Percentiles rank a stretch among this genome's conserved stretches.
Evolutionary conservation across 2,329 filamentous ascomycete genomes (phyloP).

Genomic region (Mycocentrospora acerina): DNA sequence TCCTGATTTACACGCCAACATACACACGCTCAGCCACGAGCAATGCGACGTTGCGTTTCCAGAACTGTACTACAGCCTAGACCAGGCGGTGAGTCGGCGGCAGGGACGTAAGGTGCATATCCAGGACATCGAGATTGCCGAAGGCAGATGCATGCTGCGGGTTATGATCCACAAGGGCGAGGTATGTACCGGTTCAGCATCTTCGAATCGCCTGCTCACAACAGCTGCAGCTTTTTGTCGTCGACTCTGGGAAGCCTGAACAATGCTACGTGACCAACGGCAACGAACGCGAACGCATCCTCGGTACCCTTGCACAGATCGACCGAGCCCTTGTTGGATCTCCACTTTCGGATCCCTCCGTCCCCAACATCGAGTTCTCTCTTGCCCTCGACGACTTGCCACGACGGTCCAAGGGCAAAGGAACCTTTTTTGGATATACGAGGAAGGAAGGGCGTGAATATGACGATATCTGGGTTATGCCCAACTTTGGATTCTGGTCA

Average conservation of each 20-base stretch:
- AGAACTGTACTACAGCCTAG: slow-evolving; percentile 33
- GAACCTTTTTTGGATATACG: slow-evolving; percentile 34
- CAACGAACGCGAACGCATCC: slow-evolving; percentile 38
- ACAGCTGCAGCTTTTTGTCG: slow-evolving; percentile 27
- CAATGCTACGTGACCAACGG: slow-evolving; percentile 36
- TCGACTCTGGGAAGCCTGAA: slow-evolving; percentile 34
- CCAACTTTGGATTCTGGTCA: slow-evolving; percentile 39
- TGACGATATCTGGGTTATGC: slow-evolving; percentile 38
- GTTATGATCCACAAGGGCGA: slow-evolving; percentile 34
- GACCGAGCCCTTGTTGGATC: slow-evolving; percentile 32
- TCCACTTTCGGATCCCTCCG: slow-evolving; percentile 25
- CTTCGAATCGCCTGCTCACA: slow-evolving; percentile 7
- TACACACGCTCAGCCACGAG: slow-evolving; percentile 35
- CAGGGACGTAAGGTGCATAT: slow-evolving; percentile 28
- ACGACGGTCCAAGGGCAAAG: slow-evolving; percentile 27
- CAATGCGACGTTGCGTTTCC: slow-evolving; percentile 37
- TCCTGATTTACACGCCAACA: slow-evolving; percentile 32
- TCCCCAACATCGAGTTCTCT: slow-evolving; percentile 37
- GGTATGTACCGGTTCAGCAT: slow-evolving; percentile 15
- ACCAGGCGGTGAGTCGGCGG: slow-evolving; percentile 24
- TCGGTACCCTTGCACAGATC: slow-evolving; percentile 37
- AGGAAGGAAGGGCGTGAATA: slow-evolving; percentile 30
- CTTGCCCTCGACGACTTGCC: slow-evolving; percentile 37
- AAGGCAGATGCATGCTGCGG: slow-evolving; percentile 36
- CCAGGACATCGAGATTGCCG: slow-evolving; percentile 30